Evolutionary conservation across 2,329 filamentous ascomycete species (phyloP), one percentile per base, ranked within the genome.

Genomic region (Penicillium sp.): DNA sequence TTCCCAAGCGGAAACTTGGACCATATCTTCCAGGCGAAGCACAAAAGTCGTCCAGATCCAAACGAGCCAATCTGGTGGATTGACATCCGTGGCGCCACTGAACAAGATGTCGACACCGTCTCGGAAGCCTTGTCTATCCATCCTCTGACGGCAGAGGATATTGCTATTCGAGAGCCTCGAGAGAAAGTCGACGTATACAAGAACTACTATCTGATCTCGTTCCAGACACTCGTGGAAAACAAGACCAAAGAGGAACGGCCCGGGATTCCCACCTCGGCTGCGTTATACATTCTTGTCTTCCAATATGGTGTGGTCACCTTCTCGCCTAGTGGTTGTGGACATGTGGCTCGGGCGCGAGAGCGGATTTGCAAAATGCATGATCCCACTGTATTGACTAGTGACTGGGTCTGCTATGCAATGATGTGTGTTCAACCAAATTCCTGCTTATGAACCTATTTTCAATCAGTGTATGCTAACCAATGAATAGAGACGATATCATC

Each of bases 141-240:
- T 74, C 93, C 92, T 11, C 78, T 97, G 70, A 97, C 94, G 0
- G 89, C 91, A 26, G 94, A 99, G 74, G 94, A 97, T 77, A 96
- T 99, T 62, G 88, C 87, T 50, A 94, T 90, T 0, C 91, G 96
- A 68, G 94, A 97, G 73, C 87, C 91, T 2, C 90, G 94, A 28
- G 94, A 97, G 77, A 97, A 99, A 79, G 96, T 99, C 55, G 94
- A 99, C 73, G 83, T 97, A 16, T 97, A 97, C 76, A 88, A 89
- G 16, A 90, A 91, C 22, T 99, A 99, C 78, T 99, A 97, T 76
- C 96, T 99, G 71, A 90, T 96, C 43, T 95, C 90, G 69, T 97
- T 97, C 80, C 87, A 92, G 50, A 96, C 92, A 0, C 5, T 97
- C 94, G 80, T 88, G 82, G 62, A 86, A 88, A 50, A 80, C 88